These are phyloP conservation scores for Diaporthe caulivora DNA, from an alignment of 2,329 filamentous ascomycete genomes.

Conservation along the genomic window DNA sequence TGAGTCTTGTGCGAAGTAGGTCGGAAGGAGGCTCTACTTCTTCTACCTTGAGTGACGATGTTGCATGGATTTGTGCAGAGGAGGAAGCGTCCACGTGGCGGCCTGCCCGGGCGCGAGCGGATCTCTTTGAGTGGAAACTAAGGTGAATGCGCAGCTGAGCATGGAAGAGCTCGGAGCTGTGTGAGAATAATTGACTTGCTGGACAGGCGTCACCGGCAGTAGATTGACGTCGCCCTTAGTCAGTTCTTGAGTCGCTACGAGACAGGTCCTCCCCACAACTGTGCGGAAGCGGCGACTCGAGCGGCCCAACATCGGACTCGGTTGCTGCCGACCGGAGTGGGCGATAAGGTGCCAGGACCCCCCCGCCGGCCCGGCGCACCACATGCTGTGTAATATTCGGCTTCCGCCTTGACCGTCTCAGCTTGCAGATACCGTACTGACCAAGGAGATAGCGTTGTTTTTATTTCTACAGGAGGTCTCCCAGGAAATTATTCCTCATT, in stretches of 20 bases:
- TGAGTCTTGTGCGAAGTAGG: neutral
- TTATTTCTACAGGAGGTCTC: too few species aligned
- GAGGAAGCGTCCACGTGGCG: neutral
- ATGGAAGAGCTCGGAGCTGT: neutral
- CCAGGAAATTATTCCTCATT: too few species aligned
- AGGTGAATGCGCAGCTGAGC: neutral
- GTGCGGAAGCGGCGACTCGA: neutral
- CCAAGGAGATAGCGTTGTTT: too few species aligned
- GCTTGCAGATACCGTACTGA: too few species aligned
- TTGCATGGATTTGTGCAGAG: neutral
- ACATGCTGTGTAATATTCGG: neutral
- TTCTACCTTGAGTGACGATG: neutral
- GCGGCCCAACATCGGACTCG: constrained; percentile 11
- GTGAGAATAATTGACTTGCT: neutral
- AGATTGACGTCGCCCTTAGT: neutral
- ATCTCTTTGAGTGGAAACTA: neutral
- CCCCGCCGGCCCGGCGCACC: constrained; percentile 18
- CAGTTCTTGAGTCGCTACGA: neutral
- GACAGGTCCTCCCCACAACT: neutral
- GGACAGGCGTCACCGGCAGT: neutral
- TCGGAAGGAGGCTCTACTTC: neutral
- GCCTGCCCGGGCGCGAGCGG: neutral
- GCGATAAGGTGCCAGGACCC: constrained; percentile 13
- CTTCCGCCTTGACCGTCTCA: too few species aligned
- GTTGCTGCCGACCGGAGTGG: neutral